Percentiles rank a stretch among this genome's conserved stretches.
Evolutionary conservation across 371 early-diverging fungal genomes (phyloP).

Genomic region (Umbelopsis sp.): DNA sequence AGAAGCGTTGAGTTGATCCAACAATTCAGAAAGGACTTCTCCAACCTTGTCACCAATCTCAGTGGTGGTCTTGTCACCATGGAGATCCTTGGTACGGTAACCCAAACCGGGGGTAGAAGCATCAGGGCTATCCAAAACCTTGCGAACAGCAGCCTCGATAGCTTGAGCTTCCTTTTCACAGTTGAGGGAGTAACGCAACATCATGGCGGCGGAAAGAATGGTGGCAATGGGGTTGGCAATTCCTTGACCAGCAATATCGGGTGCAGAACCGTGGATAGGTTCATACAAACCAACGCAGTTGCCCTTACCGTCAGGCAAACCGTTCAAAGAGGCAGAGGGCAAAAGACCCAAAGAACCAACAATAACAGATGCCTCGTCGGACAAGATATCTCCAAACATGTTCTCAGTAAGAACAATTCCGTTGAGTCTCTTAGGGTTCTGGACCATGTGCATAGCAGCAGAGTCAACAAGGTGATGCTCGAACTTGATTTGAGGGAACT

Average conservation of each 20-base stretch:
- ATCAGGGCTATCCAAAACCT: conserved; percentile 82
- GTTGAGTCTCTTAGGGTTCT: conserved; percentile 86
- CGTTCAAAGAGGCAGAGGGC: conserved; percentile 90
- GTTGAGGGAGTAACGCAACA: conserved; percentile 92
- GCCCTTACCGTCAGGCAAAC: conserved; percentile 76
- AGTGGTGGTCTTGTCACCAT: conserved; percentile 79
- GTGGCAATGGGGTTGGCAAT: conserved; percentile 97
- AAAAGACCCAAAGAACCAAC: conserved; percentile 93
- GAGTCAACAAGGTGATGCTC: conserved; percentile 94
- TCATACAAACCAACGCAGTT: conserved; percentile 90
- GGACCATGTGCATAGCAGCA: conserved; percentile 96
- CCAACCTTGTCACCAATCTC: conserved; percentile 91
- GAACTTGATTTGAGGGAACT: conserved; percentile 84
- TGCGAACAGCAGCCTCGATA: conserved; percentile 89
- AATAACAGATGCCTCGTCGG: conserved; percentile 95
- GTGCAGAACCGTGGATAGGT: conserved; percentile 98
- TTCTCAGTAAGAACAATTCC: conserved; percentile 96
- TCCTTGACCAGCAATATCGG: conserved; percentile 96
- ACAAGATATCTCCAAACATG: conserved; percentile 98
- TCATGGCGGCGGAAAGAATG: conserved; percentile 92
- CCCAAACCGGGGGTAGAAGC: conserved; percentile 61
- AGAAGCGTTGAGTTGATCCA: conserved; percentile 37
- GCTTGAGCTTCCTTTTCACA: conserved; percentile 86
- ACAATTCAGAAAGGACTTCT: conserved; percentile 66
- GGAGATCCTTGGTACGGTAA: conserved; percentile 89